phyloP scores from a whole-genome alignment of 108 stramenopile species.

The Conticribra weissflogii region DNA sequence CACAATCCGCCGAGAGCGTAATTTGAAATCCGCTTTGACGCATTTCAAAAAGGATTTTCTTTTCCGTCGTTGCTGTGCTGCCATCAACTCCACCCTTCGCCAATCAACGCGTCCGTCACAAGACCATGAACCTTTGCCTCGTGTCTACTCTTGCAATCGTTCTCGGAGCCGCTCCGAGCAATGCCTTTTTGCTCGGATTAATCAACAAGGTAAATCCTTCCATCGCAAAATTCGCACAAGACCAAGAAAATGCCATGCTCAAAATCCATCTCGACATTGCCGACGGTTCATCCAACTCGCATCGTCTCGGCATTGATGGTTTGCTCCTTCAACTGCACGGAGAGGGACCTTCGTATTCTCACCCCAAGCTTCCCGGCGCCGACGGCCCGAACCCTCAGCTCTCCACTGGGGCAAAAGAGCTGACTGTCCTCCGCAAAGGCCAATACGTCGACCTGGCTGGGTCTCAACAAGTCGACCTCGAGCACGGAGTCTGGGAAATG shows the following conservation, averaged over 20 bases:
- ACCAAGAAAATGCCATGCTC: constrained; percentile 35
- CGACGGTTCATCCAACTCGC: constrained; percentile 7
- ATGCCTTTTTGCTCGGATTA: constrained; percentile 15
- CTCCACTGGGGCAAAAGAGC: constrained; percentile 51
- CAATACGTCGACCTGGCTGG: constrained; percentile 53
- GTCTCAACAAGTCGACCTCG: constrained; percentile 28
- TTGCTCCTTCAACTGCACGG: constrained; percentile 41
- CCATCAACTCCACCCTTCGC: no score
- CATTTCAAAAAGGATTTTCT: no score
- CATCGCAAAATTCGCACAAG: constrained; percentile 30
- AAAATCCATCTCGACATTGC: constrained; percentile 51
- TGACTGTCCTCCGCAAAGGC: constrained; percentile 40
- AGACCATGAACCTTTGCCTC: background rate
- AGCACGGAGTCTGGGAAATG: constrained; percentile 71
- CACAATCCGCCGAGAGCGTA: no score
- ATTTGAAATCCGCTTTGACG: no score
- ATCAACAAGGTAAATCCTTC: constrained; percentile 44
- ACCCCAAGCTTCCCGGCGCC: constrained; percentile 59
- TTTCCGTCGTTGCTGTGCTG: no score
- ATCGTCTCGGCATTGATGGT: constrained; percentile 45
- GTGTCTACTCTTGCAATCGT: background rate
- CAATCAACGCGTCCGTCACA: no score
- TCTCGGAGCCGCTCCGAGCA: background rate
- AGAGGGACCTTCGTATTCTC: constrained; percentile 13
- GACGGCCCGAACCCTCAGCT: constrained; percentile 71